Conservation (phyloP, 2,329 filamentous ascomycete genomes). For the Lasiodiplodia citricola region DNA sequence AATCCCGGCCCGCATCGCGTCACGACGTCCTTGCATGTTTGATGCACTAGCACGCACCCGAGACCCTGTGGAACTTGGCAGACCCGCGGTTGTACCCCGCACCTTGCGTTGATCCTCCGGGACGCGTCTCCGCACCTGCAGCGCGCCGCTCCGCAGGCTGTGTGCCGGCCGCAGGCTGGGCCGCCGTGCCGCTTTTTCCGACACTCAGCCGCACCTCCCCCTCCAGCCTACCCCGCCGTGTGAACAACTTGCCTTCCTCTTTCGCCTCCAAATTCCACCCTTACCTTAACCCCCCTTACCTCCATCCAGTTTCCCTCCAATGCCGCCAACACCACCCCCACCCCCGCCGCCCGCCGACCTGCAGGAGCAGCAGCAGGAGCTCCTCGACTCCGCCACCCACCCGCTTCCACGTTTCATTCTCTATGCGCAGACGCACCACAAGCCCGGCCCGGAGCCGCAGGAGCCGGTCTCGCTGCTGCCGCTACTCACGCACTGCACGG, state of each 20-base stretch:
- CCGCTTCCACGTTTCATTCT: conserved; percentile 51
- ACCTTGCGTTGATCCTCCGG: background rate
- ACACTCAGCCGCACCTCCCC: background rate
- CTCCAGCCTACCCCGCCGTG: background rate
- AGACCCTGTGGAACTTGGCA: background rate
- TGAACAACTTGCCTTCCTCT: background rate
- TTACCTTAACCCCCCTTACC: background rate
- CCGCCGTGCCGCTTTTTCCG: background rate
- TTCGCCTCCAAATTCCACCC: background rate
- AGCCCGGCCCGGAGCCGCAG: conserved; percentile 47
- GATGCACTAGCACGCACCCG: background rate
- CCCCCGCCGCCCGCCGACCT: conserved; percentile 15
- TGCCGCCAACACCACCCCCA: conserved; percentile 34
- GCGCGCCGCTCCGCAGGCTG: background rate
- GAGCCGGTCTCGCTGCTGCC: conserved; percentile 67
- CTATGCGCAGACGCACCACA: conserved; percentile 71
- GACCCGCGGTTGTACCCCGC: background rate
- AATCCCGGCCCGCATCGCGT: background rate
- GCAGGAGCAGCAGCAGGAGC: background rate
- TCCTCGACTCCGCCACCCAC: conserved; percentile 26
- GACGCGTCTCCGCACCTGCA: background rate
- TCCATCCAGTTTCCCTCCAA: conserved; percentile 24
- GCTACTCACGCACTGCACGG: conserved; percentile 63
- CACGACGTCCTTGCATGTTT: background rate
- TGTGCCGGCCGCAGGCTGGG: background rate